Evolutionary conservation across 78 protist species (phyloP).

Genomic region (Planoprotostelium fungivorum): DNA sequence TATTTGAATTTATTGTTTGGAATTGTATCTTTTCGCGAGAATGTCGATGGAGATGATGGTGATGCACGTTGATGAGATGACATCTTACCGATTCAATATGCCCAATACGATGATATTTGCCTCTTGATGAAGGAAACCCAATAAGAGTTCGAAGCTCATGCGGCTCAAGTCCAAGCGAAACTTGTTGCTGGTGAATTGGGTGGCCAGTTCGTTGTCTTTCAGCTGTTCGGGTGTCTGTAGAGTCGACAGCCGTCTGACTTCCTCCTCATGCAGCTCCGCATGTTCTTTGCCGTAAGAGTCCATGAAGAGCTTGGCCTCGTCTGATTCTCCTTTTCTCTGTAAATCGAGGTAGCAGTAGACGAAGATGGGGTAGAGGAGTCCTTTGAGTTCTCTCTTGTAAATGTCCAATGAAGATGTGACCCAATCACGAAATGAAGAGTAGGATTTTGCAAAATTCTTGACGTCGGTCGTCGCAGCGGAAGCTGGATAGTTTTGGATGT

Average conservation of each 20-base stretch:
- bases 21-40: no score
- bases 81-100: slow-evolving; percentile 22
- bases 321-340: slow-evolving; percentile 19
- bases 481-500: not conserved
- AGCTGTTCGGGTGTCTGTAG: slow-evolving; percentile 32
- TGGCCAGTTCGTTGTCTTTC: slow-evolving; percentile 37
- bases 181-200: not conserved
- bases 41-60: no score
- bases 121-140: not conserved
- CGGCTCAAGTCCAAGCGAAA: not conserved
- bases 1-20: no score
- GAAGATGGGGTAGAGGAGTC: slow-evolving; percentile 68
- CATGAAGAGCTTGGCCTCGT: slow-evolving; percentile 39
- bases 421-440: slow-evolving; percentile 57
- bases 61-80: slow-evolving; percentile 38
- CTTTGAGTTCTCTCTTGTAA: slow-evolving; percentile 58
- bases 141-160: not conserved
- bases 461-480: not conserved
- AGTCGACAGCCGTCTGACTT: slow-evolving; percentile 26
- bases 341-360: slow-evolving; percentile 76
- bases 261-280: slow-evolving; percentile 54
- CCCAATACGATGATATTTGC: slow-evolving; percentile 13
- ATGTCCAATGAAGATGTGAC: slow-evolving; percentile 42
- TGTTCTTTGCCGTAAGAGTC: slow-evolving; percentile 50
- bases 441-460: slow-evolving; percentile 34